Evolutionary conservation across 805 yeast genomes (phyloP), one percentile per base, ranked within the genome.

Genomic region (Yamadazyma insecticola): DNA sequence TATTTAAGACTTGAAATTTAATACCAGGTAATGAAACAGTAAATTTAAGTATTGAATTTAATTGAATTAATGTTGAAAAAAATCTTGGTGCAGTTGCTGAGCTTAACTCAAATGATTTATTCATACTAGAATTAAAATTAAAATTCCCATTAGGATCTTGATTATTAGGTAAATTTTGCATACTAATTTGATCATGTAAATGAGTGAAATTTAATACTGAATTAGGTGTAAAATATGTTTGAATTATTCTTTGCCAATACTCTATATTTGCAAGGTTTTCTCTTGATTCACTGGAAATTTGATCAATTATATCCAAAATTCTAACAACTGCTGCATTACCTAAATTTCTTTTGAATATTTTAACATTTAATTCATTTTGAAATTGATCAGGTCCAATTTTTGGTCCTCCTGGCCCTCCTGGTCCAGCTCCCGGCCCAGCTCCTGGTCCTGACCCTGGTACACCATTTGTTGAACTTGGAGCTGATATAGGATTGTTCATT

Each of bases 11-110:
- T 45, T 62, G 70, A 39, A 53, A 62, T 37, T 55, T 55, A 25
- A 61, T 33, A 4, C 70, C 67, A 3, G 67, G 62, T 20, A 65
- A 44, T 5, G 53, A 32, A 4, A 64, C 32, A 3, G 46, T 40
- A 33, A 60, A 56, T 13, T 47, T 45, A 9, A 43, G 30, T 9
- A 60, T 42, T 17, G 51, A 47, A 4, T 78, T 77, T 2, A 73
- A 59, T 25, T 68, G 62, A 19, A 75, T 68, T 34, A 67, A 67
- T 2, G 76, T 70, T 37, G 60, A 70, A 42, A 74, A 72, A 42
- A 75, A 76, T 26, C 78, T 57, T 1, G 92, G 82, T n/a, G 85
- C 70, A 8, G 85, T 70, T 4, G 75, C 65, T 6, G 72, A 69
- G 8, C 78, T 72, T 14, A 87, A 69, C 36, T 78, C 89, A 51